Evolutionary conservation across 805 yeast species (phyloP), one percentile per base, ranked within the genome.

Genomic region (Komagataella ulmi): DNA sequence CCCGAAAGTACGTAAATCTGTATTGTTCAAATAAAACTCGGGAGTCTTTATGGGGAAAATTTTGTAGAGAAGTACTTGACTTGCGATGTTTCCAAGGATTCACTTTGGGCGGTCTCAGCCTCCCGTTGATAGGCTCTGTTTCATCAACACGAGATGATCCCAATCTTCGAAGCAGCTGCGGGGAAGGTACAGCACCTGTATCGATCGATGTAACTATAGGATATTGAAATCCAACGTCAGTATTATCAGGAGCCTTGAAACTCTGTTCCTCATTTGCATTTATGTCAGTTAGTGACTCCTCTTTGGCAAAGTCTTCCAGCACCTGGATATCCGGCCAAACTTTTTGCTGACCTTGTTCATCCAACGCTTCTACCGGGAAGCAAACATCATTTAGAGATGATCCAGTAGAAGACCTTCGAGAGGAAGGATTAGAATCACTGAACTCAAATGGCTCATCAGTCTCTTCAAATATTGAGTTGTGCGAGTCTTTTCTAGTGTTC

Each of bases 321-420:
- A 86, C 79, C 36, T 70, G 61, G 17, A 88, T 69, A 61, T 93
- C 97, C 0, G 98, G 99, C 98, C 98, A 91, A 48, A 65, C 59
- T 55, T 68, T 71, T 23, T 59, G 59, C 44, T 59, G 57, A 21
- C 67, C 68, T 6, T 58, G 56, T 17, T 64, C 70, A 48, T 62
- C 63, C 6, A 61, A 50, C 48, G 77, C 79, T 55, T 83, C 89
- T 44, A 89, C 72, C 0, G 96, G 96, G 64, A 88, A 80, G 61
- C 97, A 91, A 23, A 91, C 99, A 66, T 91, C 99, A 62, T 85
- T 90, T 53, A 91, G 68, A 1, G 96, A 86, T 0, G 95, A 82
- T 45, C 80, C 77, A 51, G 77, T 80, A 44, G 82, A 74, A 45
- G 79, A 69, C 54, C 85, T 72, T 49, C 85, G 75, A 19, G 83